phyloP scores from a whole-genome alignment of 1,139 yeast species.

The Kodamaea fungicola region DNA sequence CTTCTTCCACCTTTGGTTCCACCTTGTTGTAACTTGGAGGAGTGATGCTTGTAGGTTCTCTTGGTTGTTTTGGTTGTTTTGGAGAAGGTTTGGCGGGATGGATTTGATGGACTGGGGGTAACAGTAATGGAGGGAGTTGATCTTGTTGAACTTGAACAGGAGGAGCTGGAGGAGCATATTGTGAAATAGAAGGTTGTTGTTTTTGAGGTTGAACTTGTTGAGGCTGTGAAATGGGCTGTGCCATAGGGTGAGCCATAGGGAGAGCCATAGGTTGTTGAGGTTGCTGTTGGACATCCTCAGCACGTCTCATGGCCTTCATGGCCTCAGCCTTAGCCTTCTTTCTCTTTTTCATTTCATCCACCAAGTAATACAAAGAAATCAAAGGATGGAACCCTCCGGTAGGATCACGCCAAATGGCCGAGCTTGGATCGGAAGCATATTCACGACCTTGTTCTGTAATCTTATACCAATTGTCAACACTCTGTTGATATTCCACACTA shows the following conservation, averaged over 20 bases:
- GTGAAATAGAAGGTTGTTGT: background rate
- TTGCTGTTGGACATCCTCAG: conserved; percentile 8
- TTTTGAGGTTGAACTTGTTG: conserved; percentile 4
- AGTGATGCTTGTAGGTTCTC: conserved; percentile 1
- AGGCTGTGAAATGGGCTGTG: conserved; percentile 4
- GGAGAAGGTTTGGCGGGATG: background rate
- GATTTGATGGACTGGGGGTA: background rate
- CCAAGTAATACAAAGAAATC: conserved; percentile 80
- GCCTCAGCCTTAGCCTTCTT: conserved; percentile 58
- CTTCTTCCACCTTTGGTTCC: conserved; percentile 6
- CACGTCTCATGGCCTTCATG: conserved; percentile 15
- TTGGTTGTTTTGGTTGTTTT: conserved; percentile 2
- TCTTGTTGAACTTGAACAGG: background rate
- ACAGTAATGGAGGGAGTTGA: background rate
- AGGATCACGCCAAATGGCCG: conserved; percentile 62
- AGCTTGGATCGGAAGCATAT: conserved; percentile 38
- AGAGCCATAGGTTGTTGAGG: conserved; percentile 17
- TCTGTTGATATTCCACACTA: conserved; percentile 66
- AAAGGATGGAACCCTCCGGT: conserved; percentile 87
- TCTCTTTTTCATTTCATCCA: conserved; percentile 75
- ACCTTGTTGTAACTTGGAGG: background rate
- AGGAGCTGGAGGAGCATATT: background rate
- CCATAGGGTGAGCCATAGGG: background rate
- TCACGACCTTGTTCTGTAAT: conserved; percentile 40
- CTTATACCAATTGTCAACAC: conserved; percentile 63